Evolutionary conservation across 768 basidiomycete species (phyloP).

Genomic region (Hypholoma sublateritium): DNA sequence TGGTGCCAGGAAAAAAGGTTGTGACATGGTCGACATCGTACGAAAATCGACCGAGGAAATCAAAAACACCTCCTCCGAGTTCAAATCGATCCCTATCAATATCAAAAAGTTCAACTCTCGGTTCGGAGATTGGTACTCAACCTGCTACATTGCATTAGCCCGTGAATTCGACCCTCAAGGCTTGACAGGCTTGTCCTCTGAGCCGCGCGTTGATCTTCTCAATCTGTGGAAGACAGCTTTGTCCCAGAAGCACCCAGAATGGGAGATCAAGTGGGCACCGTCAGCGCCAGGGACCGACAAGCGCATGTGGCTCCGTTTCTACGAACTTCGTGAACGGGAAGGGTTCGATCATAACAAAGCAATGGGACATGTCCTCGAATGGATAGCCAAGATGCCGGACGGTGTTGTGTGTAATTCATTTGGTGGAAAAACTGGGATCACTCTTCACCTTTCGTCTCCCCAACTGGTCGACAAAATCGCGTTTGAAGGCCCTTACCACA

Average conservation of each 20-base stretch:
- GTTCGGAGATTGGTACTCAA: not conserved
- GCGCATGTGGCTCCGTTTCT: not conserved
- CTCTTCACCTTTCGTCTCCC: not conserved
- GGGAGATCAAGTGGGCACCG: not conserved
- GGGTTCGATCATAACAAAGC: not conserved
- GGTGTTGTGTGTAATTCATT: not conserved
- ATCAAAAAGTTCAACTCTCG: not conserved
- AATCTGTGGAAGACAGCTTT: not conserved
- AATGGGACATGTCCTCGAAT: not conserved
- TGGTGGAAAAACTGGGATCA: not conserved
- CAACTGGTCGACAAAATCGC: not conserved
- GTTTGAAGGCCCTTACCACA: not conserved
- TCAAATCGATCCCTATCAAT: not conserved
- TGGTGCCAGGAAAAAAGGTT: not conserved
- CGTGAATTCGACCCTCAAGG: not conserved
- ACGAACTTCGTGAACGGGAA: not conserved
- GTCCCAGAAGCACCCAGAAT: not conserved
- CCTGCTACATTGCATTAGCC: not conserved
- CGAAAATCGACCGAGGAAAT: not conserved
- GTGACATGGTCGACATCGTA: not conserved
- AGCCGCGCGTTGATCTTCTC: not conserved
- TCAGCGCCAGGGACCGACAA: not conserved
- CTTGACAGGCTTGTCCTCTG: not conserved
- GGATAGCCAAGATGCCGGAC: not conserved
- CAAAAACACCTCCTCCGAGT: not conserved